Percentiles rank a stretch among this genome's conserved stretches.
These are phyloP conservation scores for Cystobasidiopsis lactophilus DNA, from an alignment of 768 basidiomycete genomes.

Conservation along the genomic window DNA sequence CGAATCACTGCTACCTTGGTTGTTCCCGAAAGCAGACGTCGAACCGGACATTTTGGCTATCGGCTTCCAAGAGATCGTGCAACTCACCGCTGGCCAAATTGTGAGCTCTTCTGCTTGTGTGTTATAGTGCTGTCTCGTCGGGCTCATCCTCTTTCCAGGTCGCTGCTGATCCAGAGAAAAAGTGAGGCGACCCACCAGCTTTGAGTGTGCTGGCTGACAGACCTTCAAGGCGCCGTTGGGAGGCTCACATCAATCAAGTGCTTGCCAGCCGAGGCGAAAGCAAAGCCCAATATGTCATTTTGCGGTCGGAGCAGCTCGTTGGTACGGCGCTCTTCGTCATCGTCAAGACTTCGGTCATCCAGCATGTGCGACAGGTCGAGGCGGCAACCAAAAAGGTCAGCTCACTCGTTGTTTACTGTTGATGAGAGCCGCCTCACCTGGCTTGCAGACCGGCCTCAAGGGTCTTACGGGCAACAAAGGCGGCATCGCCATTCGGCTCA, in stretches of 20 bases:
- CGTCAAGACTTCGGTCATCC: conserved; percentile 51
- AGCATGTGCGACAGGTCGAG: conserved; percentile 75
- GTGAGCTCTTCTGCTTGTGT: conserved; percentile 30
- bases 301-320: conserved; percentile 91
- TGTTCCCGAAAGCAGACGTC: conserved; percentile 49
- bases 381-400: conserved; percentile 72
- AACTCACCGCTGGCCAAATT: conserved; percentile 91
- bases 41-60: conserved; percentile 67
- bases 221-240: conserved; percentile 42
- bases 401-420: conserved; percentile 39
- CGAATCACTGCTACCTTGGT: conserved; percentile 60
- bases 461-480: conserved; percentile 98
- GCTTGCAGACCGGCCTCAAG: conserved; percentile 28
- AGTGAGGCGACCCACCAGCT: conserved; percentile 33
- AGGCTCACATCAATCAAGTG: conserved; percentile 53
- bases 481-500: conserved; percentile 76
- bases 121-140: not conserved
- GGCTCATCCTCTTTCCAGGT: conserved; percentile 33
- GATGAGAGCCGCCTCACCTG: not conserved
- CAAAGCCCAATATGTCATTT: conserved; percentile 51
- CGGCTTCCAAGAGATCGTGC: conserved; percentile 93
- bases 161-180: conserved; percentile 85
- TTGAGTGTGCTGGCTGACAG: too few species aligned
- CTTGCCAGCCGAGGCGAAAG: conserved; percentile 48
- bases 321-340: conserved; percentile 77